Evolutionary conservation across 768 basidiomycete species (phyloP).

Genomic region (Galerina sulciceps): DNA sequence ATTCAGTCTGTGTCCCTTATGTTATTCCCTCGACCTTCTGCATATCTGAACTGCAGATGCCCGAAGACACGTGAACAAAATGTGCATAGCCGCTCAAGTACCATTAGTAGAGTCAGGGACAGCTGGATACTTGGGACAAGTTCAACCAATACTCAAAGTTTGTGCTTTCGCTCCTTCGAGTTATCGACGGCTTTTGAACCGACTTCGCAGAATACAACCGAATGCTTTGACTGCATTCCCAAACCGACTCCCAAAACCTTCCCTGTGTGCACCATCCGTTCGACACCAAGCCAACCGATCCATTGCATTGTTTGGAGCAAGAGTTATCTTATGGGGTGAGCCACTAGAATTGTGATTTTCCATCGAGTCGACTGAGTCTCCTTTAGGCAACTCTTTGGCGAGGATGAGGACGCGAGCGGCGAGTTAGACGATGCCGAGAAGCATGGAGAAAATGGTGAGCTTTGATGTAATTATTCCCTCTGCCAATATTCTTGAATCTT

Average conservation of each 20-base stretch:
- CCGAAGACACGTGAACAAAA: constrained; percentile 93
- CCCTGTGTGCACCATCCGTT: constrained; percentile 97
- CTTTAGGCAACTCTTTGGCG: constrained; percentile 88
- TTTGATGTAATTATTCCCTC: constrained; percentile 15
- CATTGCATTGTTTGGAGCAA: constrained; percentile 99
- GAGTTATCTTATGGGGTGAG: constrained; percentile 91
- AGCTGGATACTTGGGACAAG: constrained; percentile 95
- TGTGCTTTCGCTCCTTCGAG: constrained; percentile 3
- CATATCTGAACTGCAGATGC: constrained; percentile 61
- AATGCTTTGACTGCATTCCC: constrained; percentile 96
- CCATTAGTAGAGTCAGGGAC: constrained; percentile 97
- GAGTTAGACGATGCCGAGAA: constrained; percentile 94
- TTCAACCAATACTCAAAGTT: constrained; percentile 91
- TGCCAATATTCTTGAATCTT: background rate
- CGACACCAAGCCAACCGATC: constrained; percentile 95
- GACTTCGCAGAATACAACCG: constrained; percentile 70
- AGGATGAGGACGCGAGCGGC: constrained; percentile 79
- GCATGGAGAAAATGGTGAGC: constrained; percentile 88
- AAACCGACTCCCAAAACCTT: constrained; percentile 94
- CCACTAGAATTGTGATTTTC: constrained; percentile 7
- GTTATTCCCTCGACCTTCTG: background rate
- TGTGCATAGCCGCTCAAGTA: constrained; percentile 92
- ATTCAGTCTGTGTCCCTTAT: background rate
- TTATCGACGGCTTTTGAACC: background rate
- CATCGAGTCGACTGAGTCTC: constrained; percentile 2